These are phyloP conservation scores for Magnolia kwangsiensis DNA, from an alignment of 164 flowering plant genomes.

Conservation along the genomic window DNA sequence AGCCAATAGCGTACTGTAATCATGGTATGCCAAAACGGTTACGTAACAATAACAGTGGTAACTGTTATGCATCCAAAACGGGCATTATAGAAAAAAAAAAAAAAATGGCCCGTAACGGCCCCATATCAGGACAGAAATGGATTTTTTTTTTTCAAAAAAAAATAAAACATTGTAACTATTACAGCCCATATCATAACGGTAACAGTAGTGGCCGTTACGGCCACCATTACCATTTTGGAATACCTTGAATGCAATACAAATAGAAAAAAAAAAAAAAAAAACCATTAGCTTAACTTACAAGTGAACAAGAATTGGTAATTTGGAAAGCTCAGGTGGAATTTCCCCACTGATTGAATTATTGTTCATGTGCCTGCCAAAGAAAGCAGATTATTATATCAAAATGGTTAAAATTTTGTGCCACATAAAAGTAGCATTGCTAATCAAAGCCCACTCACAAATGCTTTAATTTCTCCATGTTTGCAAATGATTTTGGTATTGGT, in stretches of 20 bases:
- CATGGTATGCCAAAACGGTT: no score
- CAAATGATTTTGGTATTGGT: constrained; percentile 70
- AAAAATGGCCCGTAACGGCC: no score
- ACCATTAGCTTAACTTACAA: constrained; percentile 48
- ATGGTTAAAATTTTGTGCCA: neutral
- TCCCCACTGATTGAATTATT: constrained; percentile 78
- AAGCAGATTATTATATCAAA: neutral
- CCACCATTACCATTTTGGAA: neutral
- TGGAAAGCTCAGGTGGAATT: constrained; percentile 67
- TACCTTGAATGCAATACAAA: neutral
- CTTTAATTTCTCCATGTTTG: constrained; percentile 42
- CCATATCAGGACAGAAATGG: no score
- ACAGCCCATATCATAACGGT: no score
- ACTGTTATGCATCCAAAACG: no score
- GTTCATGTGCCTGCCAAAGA: constrained; percentile 70
- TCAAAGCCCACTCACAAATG: constrained; percentile 64
- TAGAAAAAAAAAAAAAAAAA: neutral
- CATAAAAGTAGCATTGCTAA: constrained; percentile 1
- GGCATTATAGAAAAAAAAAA: no score
- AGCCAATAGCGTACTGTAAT: neutral
- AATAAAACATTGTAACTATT: no score
- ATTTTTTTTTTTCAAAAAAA: no score
- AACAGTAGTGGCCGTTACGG: no score
- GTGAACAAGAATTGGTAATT: constrained; percentile 55
- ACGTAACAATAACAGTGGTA: no score